A percentile compares a stretch with the other conserved stretches of the same genome.
Evolutionary conservation across 257 asterid genomes (phyloP).

Genomic region (Verbena officinalis): DNA sequence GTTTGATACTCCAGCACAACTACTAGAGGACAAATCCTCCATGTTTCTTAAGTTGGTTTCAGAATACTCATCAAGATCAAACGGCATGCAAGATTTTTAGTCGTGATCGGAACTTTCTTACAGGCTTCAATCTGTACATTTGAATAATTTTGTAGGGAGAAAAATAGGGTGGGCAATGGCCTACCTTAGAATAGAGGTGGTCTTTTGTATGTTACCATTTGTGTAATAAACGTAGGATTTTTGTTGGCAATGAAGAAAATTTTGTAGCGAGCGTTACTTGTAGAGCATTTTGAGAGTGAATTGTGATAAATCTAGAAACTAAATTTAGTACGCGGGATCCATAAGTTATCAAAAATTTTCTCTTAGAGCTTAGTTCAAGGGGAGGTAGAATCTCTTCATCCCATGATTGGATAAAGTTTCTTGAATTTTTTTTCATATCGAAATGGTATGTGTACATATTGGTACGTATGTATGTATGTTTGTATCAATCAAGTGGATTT

Average conservation of each 20-base stretch:
- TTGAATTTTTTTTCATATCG: too few species aligned
- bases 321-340: too few species aligned
- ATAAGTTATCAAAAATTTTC: too few species aligned
- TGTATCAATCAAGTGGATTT: too few species aligned
- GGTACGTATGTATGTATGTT: too few species aligned
- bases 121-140: constrained; percentile 43
- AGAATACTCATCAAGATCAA: constrained; percentile 87
- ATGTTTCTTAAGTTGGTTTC: constrained; percentile 94
- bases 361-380: too few species aligned
- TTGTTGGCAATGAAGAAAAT: constrained; percentile 27
- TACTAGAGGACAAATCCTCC: constrained; percentile 90
- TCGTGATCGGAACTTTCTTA: constrained; percentile 17
- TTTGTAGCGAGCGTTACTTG: constrained; percentile 39
- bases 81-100: constrained; percentile 54
- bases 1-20: constrained; percentile 83
- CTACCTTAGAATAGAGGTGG: constrained; percentile 23
- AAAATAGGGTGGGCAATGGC: constrained; percentile 17
- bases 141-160: constrained; percentile 42
- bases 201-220: constrained; percentile 29
- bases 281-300: constrained; percentile 25
- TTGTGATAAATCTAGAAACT: too few species aligned
- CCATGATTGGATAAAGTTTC: too few species aligned
- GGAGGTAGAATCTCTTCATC: too few species aligned
- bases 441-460: too few species aligned
- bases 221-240: constrained; percentile 40